Conservation (phyloP, 2,329 filamentous ascomycete genomes). For the Talaromyces rugulosus region DNA sequence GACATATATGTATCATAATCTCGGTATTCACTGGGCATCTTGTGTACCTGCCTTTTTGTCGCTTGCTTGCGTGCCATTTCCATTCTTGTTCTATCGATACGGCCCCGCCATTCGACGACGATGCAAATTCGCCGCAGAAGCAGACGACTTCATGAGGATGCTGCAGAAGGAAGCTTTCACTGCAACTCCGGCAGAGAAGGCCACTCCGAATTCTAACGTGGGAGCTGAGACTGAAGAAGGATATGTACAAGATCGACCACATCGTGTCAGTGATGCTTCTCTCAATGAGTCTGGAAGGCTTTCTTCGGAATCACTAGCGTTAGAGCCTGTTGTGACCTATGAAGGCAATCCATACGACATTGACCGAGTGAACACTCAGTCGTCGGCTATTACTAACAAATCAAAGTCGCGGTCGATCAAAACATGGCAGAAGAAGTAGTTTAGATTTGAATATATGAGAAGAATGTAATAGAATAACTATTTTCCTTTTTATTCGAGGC, state of each 20-base stretch:
- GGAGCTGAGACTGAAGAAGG: background rate
- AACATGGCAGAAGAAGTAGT: background rate
- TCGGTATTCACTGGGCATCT: slow-evolving; percentile 48
- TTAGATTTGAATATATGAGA: background rate
- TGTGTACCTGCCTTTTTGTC: slow-evolving; percentile 44
- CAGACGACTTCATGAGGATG: slow-evolving; percentile 32
- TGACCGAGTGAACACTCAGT: slow-evolving; percentile 38
- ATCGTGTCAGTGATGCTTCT: background rate
- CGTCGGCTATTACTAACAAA: background rate
- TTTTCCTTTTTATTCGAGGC: too few species aligned
- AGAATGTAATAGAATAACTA: too few species aligned
- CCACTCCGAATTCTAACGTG: slow-evolving; percentile 11
- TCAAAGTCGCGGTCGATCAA: background rate
- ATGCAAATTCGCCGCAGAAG: slow-evolving; percentile 38
- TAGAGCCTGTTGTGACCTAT: slow-evolving; percentile 23
- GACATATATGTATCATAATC: slow-evolving; percentile 38
- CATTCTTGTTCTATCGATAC: slow-evolving; percentile 42
- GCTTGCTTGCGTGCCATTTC: slow-evolving; percentile 41
- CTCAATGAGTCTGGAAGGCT: slow-evolving; percentile 10
- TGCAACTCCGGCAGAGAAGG: slow-evolving; percentile 15
- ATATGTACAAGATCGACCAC: background rate
- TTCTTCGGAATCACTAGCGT: slow-evolving; percentile 26
- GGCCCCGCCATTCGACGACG: slow-evolving; percentile 36
- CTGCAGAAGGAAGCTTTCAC: slow-evolving; percentile 24
- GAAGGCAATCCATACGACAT: slow-evolving; percentile 42